Percentiles rank a stretch among this genome's conserved stretches.
Evolutionary conservation across 2,329 filamentous ascomycete genomes (phyloP).

Genomic region (Aspergillus sp.): DNA sequence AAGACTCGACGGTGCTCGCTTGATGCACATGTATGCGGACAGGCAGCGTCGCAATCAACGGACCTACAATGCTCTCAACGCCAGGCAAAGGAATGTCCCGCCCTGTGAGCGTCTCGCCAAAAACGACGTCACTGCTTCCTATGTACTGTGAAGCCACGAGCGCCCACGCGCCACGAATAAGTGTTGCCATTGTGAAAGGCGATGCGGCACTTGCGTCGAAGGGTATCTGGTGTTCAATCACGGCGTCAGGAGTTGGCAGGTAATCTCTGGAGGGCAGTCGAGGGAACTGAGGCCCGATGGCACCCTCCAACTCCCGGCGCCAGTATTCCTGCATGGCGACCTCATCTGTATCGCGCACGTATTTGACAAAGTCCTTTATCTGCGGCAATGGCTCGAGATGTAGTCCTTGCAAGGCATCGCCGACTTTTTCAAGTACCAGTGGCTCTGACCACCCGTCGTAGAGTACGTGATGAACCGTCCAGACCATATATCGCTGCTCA

Average conservation of each 20-base stretch:
- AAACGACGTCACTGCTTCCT: slow-evolving; percentile 38
- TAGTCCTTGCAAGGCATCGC: slow-evolving; percentile 15
- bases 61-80: slow-evolving; percentile 41
- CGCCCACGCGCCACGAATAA: slow-evolving; percentile 42
- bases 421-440: slow-evolving; percentile 26
- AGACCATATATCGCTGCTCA: slow-evolving; percentile 33
- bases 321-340: slow-evolving; percentile 38
- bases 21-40: slow-evolving; percentile 33
- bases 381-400: slow-evolving; percentile 12
- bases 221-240: slow-evolving; percentile 35
- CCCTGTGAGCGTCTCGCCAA: slow-evolving; percentile 43
- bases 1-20: slow-evolving; percentile 17
- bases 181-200: slow-evolving; percentile 37
- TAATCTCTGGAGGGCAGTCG: slow-evolving; percentile 40
- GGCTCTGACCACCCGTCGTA: slow-evolving; percentile 43
- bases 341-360: slow-evolving; percentile 36
- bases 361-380: slow-evolving; percentile 43
- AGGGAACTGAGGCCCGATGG: slow-evolving; percentile 42
- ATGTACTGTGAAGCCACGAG: slow-evolving; percentile 38
- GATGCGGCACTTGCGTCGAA: slow-evolving; percentile 15
- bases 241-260: slow-evolving; percentile 34
- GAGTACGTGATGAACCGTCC: slow-evolving; percentile 43
- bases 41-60: slow-evolving; percentile 41
- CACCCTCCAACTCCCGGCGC: slow-evolving; percentile 37
- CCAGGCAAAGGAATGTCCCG: slow-evolving; percentile 37